A percentile compares a stretch with the other conserved stretches of the same genome.
Evolutionary conservation across 1,284 basidiomycete genomes (phyloP).

Genomic region (Coniferiporia weirii): DNA sequence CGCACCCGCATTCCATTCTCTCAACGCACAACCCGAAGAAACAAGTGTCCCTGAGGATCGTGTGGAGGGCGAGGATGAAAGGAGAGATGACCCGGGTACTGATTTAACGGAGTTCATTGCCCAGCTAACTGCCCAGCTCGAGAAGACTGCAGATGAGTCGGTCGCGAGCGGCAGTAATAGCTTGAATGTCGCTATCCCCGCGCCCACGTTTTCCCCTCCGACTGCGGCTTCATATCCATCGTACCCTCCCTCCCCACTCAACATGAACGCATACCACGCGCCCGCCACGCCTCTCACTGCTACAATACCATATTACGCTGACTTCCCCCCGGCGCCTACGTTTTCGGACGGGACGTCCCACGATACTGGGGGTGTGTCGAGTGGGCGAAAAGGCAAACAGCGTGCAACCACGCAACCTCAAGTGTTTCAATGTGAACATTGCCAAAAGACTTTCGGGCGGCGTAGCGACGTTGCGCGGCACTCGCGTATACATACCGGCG

Average conservation of each 20-base stretch:
- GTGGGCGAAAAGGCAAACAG: not conserved
- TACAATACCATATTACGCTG: not conserved
- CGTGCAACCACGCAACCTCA: slow-evolving; percentile 1
- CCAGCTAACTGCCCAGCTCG: slow-evolving; percentile 16
- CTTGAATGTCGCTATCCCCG: not conserved
- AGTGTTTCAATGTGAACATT: slow-evolving; percentile 45
- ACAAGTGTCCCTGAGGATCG: not conserved
- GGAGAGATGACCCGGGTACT: not conserved
- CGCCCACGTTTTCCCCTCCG: not conserved
- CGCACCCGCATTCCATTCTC: slow-evolving; percentile 70
- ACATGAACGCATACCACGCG: not conserved
- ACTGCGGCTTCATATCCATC: not conserved
- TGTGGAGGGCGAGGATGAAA: not conserved
- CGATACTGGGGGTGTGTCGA: slow-evolving; percentile 3
- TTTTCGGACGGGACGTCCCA: not conserved
- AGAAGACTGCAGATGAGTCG: not conserved
- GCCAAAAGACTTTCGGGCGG: slow-evolving; percentile 70
- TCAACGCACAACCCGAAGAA: slow-evolving; percentile 47
- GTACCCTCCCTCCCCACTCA: not conserved
- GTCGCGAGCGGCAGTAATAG: not conserved
- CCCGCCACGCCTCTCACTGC: not conserved
- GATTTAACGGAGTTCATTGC: slow-evolving; percentile 15
- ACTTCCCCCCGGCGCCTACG: not conserved
- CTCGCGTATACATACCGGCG: slow-evolving; percentile 85
- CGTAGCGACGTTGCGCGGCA: slow-evolving; percentile 74